phyloP scores from a whole-genome alignment of 257 asterid genomes.

The Solanum dulcamara region DNA sequence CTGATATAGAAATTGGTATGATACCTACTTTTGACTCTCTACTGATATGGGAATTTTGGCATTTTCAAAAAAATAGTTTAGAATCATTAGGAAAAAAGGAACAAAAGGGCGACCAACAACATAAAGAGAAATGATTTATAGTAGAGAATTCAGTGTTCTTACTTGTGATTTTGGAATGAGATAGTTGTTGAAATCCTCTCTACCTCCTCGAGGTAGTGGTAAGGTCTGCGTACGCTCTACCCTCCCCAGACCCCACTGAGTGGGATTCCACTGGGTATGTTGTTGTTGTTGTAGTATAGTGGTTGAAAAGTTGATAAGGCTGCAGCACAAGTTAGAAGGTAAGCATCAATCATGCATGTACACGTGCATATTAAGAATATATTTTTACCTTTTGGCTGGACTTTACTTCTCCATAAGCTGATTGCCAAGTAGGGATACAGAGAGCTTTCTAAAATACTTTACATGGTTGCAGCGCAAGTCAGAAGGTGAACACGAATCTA shows the following conservation, averaged over 20 bases:
- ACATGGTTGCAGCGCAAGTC: conserved; percentile 80
- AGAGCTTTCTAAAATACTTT: conserved; percentile 3
- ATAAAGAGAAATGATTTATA: background rate
- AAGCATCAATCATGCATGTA: background rate
- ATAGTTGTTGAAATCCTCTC: background rate
- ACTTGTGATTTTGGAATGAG: background rate
- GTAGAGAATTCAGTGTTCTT: background rate
- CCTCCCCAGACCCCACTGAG: too few species aligned
- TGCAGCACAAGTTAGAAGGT: background rate
- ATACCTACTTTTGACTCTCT: background rate
- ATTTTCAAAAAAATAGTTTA: background rate
- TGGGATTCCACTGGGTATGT: too few species aligned
- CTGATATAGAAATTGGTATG: background rate
- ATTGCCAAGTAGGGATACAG: background rate
- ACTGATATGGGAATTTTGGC: background rate
- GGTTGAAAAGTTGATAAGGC: background rate
- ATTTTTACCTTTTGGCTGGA: background rate
- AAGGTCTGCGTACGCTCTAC: too few species aligned
- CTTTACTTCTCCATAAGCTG: background rate
- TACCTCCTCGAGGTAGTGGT: too few species aligned
- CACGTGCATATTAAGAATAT: background rate
- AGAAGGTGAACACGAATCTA: conserved; percentile 98
- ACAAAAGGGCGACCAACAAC: background rate
- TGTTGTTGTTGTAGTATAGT: too few species aligned
- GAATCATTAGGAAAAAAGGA: background rate